Evolutionary conservation across 176 grass and related monocot species (phyloP).

Genomic region (Triticum urartu): DNA sequence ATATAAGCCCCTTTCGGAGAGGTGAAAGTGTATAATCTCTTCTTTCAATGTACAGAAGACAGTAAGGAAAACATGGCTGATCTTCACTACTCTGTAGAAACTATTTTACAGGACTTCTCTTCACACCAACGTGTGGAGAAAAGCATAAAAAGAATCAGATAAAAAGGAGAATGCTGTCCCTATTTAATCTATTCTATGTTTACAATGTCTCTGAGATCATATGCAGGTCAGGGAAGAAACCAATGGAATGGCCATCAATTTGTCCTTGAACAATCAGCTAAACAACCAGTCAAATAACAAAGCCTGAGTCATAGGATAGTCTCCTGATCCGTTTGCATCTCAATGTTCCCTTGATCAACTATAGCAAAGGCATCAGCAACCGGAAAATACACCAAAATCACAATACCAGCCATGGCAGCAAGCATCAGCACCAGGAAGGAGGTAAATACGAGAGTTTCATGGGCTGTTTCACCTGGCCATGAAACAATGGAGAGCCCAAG

Average conservation of each 20-base stretch:
- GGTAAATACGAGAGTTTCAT: conserved; percentile 74
- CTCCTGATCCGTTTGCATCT: conserved; percentile 43
- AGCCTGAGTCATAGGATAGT: conserved; percentile 22
- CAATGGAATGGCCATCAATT: neutral
- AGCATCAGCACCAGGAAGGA: conserved; percentile 81
- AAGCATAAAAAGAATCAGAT: neutral
- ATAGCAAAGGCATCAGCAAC: conserved; percentile 69
- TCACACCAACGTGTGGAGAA: conserved; percentile 24
- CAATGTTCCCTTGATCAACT: conserved; percentile 53
- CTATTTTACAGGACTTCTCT: conserved; percentile 31
- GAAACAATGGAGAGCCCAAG: conserved; percentile 76
- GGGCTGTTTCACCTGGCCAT: conserved; percentile 49
- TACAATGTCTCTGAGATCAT: conserved; percentile 31
- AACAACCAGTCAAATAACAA: neutral
- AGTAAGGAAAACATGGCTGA: conserved; percentile 24
- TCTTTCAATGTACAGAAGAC: conserved; percentile 2
- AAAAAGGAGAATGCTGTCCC: neutral
- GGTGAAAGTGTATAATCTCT: conserved; percentile 12
- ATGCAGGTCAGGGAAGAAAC: conserved; percentile 8
- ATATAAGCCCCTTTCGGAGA: conserved; percentile 11
- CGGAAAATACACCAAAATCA: conserved; percentile 89
- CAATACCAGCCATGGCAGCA: conserved; percentile 60
- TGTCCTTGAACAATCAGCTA: neutral
- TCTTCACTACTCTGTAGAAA: conserved; percentile 15
- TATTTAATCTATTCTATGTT: conserved; percentile 36